Base-by-base conservation (phyloP, 2,329 filamentous ascomycete genomes). In the Alternaria brassicae region DNA sequence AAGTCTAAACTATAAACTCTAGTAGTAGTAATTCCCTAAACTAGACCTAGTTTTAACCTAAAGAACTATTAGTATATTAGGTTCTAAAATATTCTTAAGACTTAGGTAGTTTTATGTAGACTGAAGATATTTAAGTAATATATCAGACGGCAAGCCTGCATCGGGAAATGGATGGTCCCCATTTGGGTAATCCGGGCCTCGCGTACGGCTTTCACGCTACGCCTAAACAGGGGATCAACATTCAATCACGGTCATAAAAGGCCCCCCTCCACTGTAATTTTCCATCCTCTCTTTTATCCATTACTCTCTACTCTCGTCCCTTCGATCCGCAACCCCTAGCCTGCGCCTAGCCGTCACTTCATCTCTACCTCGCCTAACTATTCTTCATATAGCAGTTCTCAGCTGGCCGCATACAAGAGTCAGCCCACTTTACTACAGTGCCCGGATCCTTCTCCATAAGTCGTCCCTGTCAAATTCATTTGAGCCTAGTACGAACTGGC, bases 131-230 rank as follows among this genome's bases (percentile, higher is more conserved):
- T n/a, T n/a, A n/a, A 49, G 45, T 52, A 52, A 52, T 21, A 12
- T 21, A 53, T 36, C 8, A 53, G 50, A 53, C 28, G 28, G 39
- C 39, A 53, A 44, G 50, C 28, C 28, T 53, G 21, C 15, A 36
- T 44, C 12, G 44, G 39, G 50, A 53, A 53, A 36, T 44, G 8
- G 21, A 36, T 44, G 28, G 3, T 12, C 27, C 39, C 39, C 8
- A 4, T 53, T 39, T 30, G 3, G 51, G 51, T 30, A 54, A 54
- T 39, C 51, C 10, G 7, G 51, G 15, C 32, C 51, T 47, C n/a
- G 32, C n/a, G 51, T 54, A 21, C 6, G 6, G 40, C 23, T 54
- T 54, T 54, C 7, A 3, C 17, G 25, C 51, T 54, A 54, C 51
- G 40, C 30, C 40, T 4, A 13, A 54, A 54, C 3, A 39, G 40